Evolutionary conservation across 257 asterid species (phyloP).

Genomic region (Schizonepeta tenuifolia): DNA sequence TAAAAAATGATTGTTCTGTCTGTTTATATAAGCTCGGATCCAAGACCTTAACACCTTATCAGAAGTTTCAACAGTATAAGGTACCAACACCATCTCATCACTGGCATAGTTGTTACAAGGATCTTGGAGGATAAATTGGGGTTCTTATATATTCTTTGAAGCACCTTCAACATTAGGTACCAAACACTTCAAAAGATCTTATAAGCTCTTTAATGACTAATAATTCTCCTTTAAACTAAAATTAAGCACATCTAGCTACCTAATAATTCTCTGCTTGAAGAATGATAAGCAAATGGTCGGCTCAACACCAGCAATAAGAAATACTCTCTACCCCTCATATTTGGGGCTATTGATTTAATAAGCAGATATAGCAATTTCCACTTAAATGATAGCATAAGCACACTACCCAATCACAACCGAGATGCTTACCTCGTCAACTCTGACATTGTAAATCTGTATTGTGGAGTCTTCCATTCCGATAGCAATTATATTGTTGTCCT

Average conservation of each 20-base stretch:
- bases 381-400: not conserved
- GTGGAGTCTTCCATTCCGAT: conserved; percentile 96
- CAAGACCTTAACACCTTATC: not conserved
- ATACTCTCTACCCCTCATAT: not conserved
- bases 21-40: not conserved
- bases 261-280: not conserved
- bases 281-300: conserved; percentile 6
- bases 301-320: not conserved
- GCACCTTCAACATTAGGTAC: not conserved
- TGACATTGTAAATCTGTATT: conserved; percentile 86
- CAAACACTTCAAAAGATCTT: not conserved
- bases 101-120: not conserved
- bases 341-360: not conserved
- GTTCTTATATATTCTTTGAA: not conserved
- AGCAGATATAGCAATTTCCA: conserved; percentile 6
- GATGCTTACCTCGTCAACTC: conserved; percentile 86
- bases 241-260: not conserved
- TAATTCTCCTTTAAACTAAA: not conserved
- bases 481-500: conserved; percentile 89
- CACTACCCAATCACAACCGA: conserved; percentile 8
- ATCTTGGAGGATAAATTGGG: not conserved
- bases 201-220: not conserved
- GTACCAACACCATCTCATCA: not conserved
- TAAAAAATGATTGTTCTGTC: not conserved
- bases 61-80: no score